phyloP scores from a whole-genome alignment of 78 protist genomes.

The Cavenderia fasciculata region DNA sequence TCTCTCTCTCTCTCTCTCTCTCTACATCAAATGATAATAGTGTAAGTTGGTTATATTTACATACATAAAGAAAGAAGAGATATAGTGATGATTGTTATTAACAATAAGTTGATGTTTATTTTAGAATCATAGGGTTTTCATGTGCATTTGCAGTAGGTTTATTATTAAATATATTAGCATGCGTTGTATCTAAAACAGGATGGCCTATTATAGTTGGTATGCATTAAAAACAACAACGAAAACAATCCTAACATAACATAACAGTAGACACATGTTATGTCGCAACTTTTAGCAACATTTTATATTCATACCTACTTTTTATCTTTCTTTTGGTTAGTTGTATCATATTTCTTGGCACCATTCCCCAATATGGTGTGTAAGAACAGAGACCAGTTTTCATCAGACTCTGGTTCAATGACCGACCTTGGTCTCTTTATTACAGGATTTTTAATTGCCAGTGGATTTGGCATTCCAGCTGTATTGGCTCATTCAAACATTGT shows the following conservation, averaged over 20 bases:
- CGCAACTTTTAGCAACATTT: neutral
- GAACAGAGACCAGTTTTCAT: conserved; percentile 57
- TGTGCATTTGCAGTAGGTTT: conserved; percentile 73
- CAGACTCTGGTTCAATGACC: conserved; percentile 26
- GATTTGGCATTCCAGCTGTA: conserved; percentile 49
- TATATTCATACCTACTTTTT: no score
- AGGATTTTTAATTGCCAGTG: conserved; percentile 45
- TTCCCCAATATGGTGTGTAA: conserved; percentile 51
- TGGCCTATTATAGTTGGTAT: conserved; percentile 60
- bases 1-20: no score
- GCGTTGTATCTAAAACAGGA: conserved; percentile 63
- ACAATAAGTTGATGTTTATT: neutral
- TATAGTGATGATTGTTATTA: neutral
- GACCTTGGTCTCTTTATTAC: conserved; percentile 65
- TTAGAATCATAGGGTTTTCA: conserved; percentile 51
- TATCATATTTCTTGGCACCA: conserved; percentile 54
- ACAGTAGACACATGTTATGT: neutral
- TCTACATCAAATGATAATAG: no score
- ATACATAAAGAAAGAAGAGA: no score
- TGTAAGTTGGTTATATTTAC: neutral
- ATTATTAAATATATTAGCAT: conserved; percentile 64
- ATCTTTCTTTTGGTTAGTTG: conserved; percentile 10
- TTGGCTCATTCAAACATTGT: conserved; percentile 52
- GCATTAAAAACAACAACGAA: neutral
- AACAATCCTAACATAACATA: neutral